Evolutionary conservation across 805 yeast species (phyloP), one percentile per base, ranked within the genome.

Genomic region (Tetrapisispora phaffii): DNA sequence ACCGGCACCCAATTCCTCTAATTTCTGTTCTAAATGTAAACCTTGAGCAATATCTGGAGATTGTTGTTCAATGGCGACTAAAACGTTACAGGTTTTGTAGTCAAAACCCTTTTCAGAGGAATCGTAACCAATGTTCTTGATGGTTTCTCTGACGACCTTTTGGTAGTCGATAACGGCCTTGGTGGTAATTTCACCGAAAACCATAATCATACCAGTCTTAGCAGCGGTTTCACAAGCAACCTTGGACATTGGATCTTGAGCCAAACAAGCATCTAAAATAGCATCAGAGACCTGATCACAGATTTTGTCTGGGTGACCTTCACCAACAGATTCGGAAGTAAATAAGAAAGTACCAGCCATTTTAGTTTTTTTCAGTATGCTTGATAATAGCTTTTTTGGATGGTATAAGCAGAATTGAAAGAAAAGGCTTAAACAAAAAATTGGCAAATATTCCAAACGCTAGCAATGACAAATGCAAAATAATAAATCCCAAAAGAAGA

Each of bases 201-300:
- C 97, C 94, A 93, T 85, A 66, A 93, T 88, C 95, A 93, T 81
- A 75, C 98, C 98, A 55, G 98, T 93, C 77, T 93, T 93, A 62
- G 97, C 83, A 55, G 98, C 97, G 50, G 98, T 86, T 74, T 93
- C 98, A 77, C 98, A 93, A 41, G 96, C 98, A 67, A 93, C 98
- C 77, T 93, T 93, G 58, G 98, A 93, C 60, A 86, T 77, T 51
- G 98, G 98, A 71, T 93, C 98, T 58, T 74, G 94, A 46, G 85
- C 80, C 60, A 93, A 75, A 77, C 97, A 90, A 57, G 98, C 98
- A 65, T 93, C 98, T 59, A 93, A 78, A 63, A 93, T 86, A 62
- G 98, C 98, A 67, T 93, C 98, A 47, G 95, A 84, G 57, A 93
- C 96, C 77, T 93, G 98, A 73, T 93, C 98, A 76, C 98, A 94